These are phyloP conservation scores for Sistotremastrum suecicum DNA, from an alignment of 768 basidiomycete genomes.

Conservation along the genomic window DNA sequence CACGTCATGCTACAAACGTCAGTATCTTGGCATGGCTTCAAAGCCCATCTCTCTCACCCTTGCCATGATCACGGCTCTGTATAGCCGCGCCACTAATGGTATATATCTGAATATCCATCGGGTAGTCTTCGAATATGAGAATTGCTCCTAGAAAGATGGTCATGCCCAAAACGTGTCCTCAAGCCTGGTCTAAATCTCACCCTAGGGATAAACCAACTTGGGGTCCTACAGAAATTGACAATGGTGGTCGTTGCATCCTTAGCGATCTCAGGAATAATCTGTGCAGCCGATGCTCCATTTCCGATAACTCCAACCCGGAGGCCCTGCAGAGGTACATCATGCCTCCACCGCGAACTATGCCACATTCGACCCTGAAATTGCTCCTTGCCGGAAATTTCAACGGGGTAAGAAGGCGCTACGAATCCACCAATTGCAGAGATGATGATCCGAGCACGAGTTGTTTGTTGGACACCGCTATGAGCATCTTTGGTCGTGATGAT, in stretches of 20 bases:
- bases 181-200: constrained; percentile 19
- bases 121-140: constrained; percentile 25
- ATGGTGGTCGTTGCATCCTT: constrained; percentile 11
- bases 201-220: constrained; percentile 41
- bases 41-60: constrained; percentile 13
- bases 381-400: constrained; percentile 27
- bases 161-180: not conserved
- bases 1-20: not conserved
- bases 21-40: not conserved
- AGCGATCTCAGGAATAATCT: constrained; percentile 19
- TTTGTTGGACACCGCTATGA: constrained; percentile 18
- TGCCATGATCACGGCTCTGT: constrained; percentile 34
- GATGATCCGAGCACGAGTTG: constrained; percentile 28
- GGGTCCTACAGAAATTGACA: constrained; percentile 41
- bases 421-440: constrained; percentile 40
- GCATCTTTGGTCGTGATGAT: constrained; percentile 15
- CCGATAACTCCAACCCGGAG: constrained; percentile 49
- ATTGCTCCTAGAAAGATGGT: constrained; percentile 19
- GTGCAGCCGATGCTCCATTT: constrained; percentile 49
- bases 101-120: constrained; percentile 43
- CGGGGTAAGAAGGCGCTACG: constrained; percentile 29
- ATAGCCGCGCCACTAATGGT: constrained; percentile 33
- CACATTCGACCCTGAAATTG: constrained; percentile 35
- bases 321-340: constrained; percentile 34
- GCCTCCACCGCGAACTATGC: constrained; percentile 44